Evolutionary conservation across 768 basidiomycete species (phyloP).

Genomic region (Trametes villosa): DNA sequence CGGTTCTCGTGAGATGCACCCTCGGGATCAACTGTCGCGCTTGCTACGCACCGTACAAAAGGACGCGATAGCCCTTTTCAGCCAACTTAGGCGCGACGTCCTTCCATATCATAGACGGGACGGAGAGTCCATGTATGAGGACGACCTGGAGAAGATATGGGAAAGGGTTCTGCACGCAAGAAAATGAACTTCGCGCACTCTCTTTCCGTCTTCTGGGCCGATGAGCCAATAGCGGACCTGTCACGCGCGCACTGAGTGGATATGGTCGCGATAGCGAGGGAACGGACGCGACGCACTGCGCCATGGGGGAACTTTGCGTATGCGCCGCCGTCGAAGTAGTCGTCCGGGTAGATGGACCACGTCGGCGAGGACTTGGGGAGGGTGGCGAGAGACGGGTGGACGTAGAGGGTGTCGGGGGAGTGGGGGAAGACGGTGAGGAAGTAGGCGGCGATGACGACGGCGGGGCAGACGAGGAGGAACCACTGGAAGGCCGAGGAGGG

Average conservation of each 20-base stretch:
- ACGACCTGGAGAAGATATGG: conserved; percentile 54
- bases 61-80: conserved; percentile 67
- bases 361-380: conserved; percentile 58
- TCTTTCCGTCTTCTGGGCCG: conserved; percentile 69
- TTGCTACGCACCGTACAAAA: conserved; percentile 63
- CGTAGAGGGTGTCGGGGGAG: conserved; percentile 51
- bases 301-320: conserved; percentile 73
- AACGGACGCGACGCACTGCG: conserved; percentile 44
- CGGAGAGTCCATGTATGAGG: conserved; percentile 77
- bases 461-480: conserved; percentile 62
- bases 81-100: conserved; percentile 71
- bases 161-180: neutral
- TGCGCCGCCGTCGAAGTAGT: conserved; percentile 63
- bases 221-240: conserved; percentile 80
- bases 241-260: conserved; percentile 3
- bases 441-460: conserved; percentile 62
- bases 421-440: conserved; percentile 69
- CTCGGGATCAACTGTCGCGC: neutral
- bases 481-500: conserved; percentile 36
- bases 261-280: conserved; percentile 3
- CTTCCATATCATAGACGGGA: conserved; percentile 79
- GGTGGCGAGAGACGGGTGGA: conserved; percentile 64
- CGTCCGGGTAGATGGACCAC: conserved; percentile 76
- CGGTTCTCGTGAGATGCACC: neutral
- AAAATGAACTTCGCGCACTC: conserved; percentile 45